Evolutionary conservation across 768 basidiomycete genomes (phyloP).

Genomic region (Mycena polygramma): DNA sequence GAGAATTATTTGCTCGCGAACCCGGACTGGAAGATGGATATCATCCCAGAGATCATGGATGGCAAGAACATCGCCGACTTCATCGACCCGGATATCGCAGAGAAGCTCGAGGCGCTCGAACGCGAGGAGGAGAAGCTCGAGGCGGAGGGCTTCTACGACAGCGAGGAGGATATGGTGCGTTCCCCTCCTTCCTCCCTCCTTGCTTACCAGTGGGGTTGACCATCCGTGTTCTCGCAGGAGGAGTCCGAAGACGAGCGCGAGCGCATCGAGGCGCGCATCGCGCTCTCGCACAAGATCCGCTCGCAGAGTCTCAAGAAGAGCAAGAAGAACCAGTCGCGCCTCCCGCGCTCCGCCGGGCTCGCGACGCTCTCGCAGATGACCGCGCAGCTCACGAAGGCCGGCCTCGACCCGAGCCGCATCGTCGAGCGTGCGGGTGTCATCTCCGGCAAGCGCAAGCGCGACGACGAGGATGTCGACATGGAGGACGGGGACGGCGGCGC

Average conservation of each 20-base stretch:
- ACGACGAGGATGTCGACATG: conserved; percentile 72
- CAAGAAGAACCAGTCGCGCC: conserved; percentile 85
- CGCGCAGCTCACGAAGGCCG: conserved; percentile 85
- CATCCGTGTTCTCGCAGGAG: conserved; percentile 52
- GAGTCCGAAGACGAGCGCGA: conserved; percentile 87
- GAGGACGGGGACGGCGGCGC: conserved; percentile 59
- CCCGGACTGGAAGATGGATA: conserved; percentile 95
- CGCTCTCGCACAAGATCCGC: conserved; percentile 75
- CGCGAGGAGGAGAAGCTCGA: conserved; percentile 96
- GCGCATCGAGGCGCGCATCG: conserved; percentile 68
- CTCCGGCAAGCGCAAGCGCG: conserved; percentile 82
- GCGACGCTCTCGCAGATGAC: conserved; percentile 84
- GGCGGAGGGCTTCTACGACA: conserved; percentile 95
- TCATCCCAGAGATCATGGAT: conserved; percentile 98
- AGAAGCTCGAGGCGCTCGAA: conserved; percentile 97
- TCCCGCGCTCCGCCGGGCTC: conserved; percentile 82
- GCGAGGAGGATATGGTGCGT: conserved; percentile 86
- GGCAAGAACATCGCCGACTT: conserved; percentile 99
- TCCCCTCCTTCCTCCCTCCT: not conserved
- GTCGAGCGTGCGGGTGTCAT: conserved; percentile 90
- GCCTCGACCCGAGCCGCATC: conserved; percentile 89
- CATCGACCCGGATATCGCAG: conserved; percentile 96
- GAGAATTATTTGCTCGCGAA: conserved; percentile 92
- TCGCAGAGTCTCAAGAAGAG: conserved; percentile 88
- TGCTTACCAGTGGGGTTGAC: not conserved